Evolutionary conservation across 371 early-diverging fungal genomes (phyloP).

Genomic region (Dichotomocladium elegans): DNA sequence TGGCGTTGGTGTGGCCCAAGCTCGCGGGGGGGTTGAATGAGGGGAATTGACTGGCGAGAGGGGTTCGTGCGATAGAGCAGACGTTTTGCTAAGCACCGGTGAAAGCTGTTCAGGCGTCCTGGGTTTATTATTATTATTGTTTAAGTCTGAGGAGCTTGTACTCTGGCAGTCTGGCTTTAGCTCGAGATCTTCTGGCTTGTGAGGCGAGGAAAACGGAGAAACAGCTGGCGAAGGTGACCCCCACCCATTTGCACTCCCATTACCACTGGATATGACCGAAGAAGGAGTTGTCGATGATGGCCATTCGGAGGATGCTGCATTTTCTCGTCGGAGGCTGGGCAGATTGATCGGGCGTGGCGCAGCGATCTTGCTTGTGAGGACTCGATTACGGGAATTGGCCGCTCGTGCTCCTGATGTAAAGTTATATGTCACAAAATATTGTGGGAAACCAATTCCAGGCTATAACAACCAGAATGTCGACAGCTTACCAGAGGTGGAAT

Average conservation of each 20-base stretch:
- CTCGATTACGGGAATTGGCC: constrained; percentile 23
- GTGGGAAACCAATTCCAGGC: not conserved
- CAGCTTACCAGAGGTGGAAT: constrained; percentile 2
- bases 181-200: constrained; percentile 2
- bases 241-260: constrained; percentile 24
- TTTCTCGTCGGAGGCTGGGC: constrained; percentile 42
- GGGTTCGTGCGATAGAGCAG: constrained; percentile 5
- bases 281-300: constrained; percentile 2
- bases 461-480: not conserved
- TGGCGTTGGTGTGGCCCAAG: constrained; percentile 2
- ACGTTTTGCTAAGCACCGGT: constrained; percentile 1
- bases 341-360: constrained; percentile 49
- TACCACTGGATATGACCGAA: constrained; percentile 3
- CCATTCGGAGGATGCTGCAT: constrained; percentile 18
- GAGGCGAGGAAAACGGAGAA: constrained; percentile 14
- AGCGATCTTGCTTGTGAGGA: constrained; percentile 35
- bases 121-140: constrained; percentile 1
- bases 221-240: constrained; percentile 24
- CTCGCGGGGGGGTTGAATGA: constrained; percentile 8
- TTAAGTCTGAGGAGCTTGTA: not conserved
- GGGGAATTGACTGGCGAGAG: constrained; percentile 3
- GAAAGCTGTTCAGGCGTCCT: constrained; percentile 1
- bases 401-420: constrained; percentile 31
- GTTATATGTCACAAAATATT: too few relatives aligned
- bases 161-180: not conserved